phyloP scores from a whole-genome alignment of 1,284 basidiomycete genomes.

The Ganoderma boninense region DNA sequence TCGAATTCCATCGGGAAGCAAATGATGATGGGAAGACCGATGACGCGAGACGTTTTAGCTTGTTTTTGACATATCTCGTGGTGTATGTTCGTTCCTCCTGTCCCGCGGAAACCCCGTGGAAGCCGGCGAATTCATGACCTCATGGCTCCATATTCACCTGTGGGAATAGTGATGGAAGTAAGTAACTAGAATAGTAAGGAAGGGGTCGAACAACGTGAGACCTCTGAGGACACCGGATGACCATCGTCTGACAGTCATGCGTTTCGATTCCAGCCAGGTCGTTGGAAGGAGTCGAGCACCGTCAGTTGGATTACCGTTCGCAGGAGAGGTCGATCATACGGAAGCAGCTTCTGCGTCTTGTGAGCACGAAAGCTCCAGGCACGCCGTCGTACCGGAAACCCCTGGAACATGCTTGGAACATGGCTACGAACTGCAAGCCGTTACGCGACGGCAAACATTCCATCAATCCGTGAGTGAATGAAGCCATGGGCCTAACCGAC shows the following conservation, averaged over 20 bases:
- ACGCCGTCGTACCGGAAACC: neutral
- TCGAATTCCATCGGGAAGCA: neutral
- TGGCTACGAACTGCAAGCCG: neutral
- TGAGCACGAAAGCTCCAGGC: neutral
- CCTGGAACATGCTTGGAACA: neutral
- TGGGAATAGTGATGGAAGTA: neutral
- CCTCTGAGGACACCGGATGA: neutral
- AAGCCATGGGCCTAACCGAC: neutral
- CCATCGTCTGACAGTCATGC: neutral
- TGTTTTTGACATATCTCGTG: neutral
- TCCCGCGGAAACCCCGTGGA: neutral
- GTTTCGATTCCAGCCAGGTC: neutral
- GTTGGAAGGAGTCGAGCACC: neutral
- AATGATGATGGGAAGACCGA: conserved; percentile 5
- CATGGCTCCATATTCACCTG: neutral
- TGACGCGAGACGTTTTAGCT: neutral
- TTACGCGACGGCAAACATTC: neutral
- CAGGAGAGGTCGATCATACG: neutral
- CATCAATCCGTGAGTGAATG: neutral
- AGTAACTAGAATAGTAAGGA: neutral
- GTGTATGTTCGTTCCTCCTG: neutral
- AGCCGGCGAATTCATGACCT: neutral
- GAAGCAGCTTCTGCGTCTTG: neutral
- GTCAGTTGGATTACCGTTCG: neutral
- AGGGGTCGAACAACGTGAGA: neutral